Conservation (phyloP, 2,329 filamentous ascomycete species). For the Passalora sequoiae region DNA sequence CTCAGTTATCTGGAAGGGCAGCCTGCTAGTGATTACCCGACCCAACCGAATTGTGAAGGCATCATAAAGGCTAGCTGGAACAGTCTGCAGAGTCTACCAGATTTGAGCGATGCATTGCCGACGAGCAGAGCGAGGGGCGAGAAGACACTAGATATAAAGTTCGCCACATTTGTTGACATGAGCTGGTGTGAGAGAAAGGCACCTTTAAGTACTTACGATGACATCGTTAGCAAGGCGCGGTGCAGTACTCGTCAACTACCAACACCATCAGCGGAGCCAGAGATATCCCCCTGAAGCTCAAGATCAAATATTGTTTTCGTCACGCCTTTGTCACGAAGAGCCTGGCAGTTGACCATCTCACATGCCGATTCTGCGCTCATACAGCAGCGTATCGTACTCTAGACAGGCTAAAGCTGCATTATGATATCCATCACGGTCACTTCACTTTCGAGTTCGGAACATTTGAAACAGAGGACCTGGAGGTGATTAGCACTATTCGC, state of each 20-base stretch:
- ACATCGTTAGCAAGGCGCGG: conserved; percentile 4
- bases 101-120: conserved; percentile 15
- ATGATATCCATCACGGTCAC: conserved; percentile 33
- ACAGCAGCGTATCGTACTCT: conserved; percentile 23
- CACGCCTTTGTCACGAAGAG: conserved; percentile 6
- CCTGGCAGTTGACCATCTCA: conserved; percentile 15
- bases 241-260: conserved; percentile 23
- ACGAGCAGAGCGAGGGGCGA: conserved; percentile 22
- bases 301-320: conserved; percentile 27
- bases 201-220: conserved; percentile 26
- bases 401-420: conserved; percentile 34
- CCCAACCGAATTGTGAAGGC: conserved; percentile 15
- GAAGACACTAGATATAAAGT: conserved; percentile 17
- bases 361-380: conserved; percentile 25
- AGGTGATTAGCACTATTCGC: conserved; percentile 16
- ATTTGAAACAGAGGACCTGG: conserved; percentile 6
- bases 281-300: conserved; percentile 9
- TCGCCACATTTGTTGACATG: conserved; percentile 26
- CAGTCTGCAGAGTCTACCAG: conserved; percentile 29
- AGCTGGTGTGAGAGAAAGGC: conserved; percentile 23
- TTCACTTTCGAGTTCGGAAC: conserved; percentile 28
- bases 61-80: conserved; percentile 28
- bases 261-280: conserved; percentile 26
- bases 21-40: conserved; percentile 1
- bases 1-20: conserved; percentile 24